These are phyloP conservation scores for Wallacemonas rigidus DNA, from an alignment of 208 protist species.

Conservation along the genomic window DNA sequence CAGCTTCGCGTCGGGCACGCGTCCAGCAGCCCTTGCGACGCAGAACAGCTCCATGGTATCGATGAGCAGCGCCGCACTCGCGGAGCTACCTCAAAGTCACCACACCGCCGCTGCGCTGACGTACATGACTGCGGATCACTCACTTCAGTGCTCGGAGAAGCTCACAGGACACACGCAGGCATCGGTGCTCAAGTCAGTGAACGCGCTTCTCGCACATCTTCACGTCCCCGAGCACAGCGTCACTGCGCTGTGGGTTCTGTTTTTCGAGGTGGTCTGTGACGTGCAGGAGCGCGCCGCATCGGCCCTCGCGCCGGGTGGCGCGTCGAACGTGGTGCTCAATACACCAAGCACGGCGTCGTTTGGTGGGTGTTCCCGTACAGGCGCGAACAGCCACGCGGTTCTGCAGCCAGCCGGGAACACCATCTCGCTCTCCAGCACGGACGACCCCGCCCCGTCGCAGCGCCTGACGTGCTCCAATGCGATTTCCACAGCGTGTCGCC, in stretches of 20 bases:
- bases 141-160: not conserved
- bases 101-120: conserved; percentile 8
- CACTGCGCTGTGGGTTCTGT: conserved; percentile 27
- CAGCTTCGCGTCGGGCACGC: conserved; percentile 13
- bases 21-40: not conserved
- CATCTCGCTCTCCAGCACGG: conserved; percentile 8
- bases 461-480: not conserved
- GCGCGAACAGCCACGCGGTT: not conserved
- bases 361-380: not conserved
- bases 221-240: conserved; percentile 48
- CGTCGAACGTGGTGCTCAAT: not conserved
- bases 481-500: not conserved
- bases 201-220: conserved; percentile 41
- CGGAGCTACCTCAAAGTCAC: conserved; percentile 1
- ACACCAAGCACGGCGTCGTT: not conserved
- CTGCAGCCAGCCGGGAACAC: not conserved
- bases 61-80: conserved; percentile 9
- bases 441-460: not conserved
- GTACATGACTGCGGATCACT: conserved; percentile 3
- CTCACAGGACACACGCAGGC: conserved; percentile 11
- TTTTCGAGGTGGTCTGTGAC: conserved; percentile 43
- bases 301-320: not conserved
- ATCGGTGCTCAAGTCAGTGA: conserved; percentile 29
- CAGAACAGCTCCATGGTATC: not conserved
- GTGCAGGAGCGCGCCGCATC: conserved; percentile 26